Evolutionary conservation across 805 yeast species (phyloP), one percentile per base, ranked within the genome.

Genomic region (Tetrapisispora namnaoensis): DNA sequence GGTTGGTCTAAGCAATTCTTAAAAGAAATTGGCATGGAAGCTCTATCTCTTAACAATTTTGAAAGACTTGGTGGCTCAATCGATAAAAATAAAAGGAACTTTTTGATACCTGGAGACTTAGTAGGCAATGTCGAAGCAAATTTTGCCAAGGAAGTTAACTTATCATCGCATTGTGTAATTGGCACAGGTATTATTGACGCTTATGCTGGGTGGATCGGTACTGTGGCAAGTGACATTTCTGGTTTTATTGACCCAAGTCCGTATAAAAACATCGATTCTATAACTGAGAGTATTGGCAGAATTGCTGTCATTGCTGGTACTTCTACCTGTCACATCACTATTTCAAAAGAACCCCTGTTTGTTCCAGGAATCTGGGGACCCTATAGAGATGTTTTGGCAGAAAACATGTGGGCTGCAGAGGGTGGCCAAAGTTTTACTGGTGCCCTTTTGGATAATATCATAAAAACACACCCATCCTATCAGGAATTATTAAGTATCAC

Each of bases 341-440:
- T 91, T 75, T 83, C 95, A 28, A 76, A 78, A 52, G 83, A 86
- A 30, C 85, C 96, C 0, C 79, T 88, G 41, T 90, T 91, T 64
- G 98, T 91, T 10, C 80, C 87, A 41, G 99, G 99, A 51, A 96
- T 93, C 34, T 93, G 99, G 99, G 99, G 99, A 14, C 99, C 99
- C 2, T 93, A 93, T 69, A 77, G 89, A 60, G 96, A 90, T 66
- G 95, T 87, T 5, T 76, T 91, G 72, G 85, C 95, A n/a, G 83
- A 85, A 28, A 88, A 82, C 6, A 83, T 74, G 60, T 93, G 98
- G 98, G 74, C 90, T 54, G 96, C 98, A 14, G 99, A 93, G 69
- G 99, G 99, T 62, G 99, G 99, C n/a, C 99, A 93, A 67, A 83
- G 95, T 16, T 86, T 96, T 63, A 93, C 99, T 2, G 99, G 99